Evolutionary conservation across 306 rosid genomes (phyloP).

Genomic region (Dalbergia cochinchinensis): DNA sequence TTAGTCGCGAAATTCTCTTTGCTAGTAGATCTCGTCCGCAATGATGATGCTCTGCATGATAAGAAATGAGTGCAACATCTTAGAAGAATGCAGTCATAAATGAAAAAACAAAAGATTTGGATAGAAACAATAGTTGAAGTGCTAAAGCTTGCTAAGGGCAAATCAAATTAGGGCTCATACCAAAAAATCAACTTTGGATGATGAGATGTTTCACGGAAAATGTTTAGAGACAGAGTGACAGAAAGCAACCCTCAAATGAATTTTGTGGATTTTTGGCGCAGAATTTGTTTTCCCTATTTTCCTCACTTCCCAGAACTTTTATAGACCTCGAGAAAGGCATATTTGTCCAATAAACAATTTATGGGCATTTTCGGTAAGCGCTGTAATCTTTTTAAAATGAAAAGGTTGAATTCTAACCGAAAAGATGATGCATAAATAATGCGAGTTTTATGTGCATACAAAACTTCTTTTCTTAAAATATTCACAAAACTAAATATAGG

Average conservation of each 20-base stretch:
- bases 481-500: too few species aligned
- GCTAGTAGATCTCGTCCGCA: neutral
- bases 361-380: neutral
- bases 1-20: neutral
- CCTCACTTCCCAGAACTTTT: neutral
- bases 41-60: neutral
- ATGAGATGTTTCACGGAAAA: neutral
- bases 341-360: constrained; percentile 9
- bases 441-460: too few species aligned
- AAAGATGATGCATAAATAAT: neutral
- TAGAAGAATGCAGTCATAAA: neutral
- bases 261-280: neutral
- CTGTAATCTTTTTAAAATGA: neutral
- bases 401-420: neutral
- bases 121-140: neutral
- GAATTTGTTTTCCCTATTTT: neutral
- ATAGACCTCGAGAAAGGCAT: neutral
- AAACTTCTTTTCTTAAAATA: too few species aligned
- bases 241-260: neutral
- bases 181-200: neutral
- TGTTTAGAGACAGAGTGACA: neutral
- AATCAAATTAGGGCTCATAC: neutral
- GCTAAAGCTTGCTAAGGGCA: neutral
- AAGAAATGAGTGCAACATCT: neutral
- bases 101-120: neutral